Percentiles rank a stretch among this genome's conserved stretches.
These are phyloP conservation scores for Tillandsia fasciculata DNA, from an alignment of 176 grass and related monocot genomes.

Conservation along the genomic window DNA sequence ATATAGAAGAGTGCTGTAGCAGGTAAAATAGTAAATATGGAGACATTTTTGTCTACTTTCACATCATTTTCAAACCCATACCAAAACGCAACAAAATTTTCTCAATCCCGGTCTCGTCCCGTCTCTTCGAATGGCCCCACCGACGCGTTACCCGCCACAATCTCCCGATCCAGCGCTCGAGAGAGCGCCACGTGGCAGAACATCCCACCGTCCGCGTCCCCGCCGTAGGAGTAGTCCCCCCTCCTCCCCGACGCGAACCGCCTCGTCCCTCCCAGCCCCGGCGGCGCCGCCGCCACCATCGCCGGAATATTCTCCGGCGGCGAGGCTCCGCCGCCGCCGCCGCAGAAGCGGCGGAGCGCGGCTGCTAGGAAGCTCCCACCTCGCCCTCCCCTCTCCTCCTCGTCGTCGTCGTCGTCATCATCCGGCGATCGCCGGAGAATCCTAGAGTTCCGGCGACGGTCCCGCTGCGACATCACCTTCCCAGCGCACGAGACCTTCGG, in stretches of 20 bases:
- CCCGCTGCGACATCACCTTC: conserved; percentile 57
- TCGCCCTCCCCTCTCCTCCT: conserved; percentile 20
- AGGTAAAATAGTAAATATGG: too few species aligned
- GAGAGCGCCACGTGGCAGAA: conserved; percentile 24
- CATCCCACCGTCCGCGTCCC: conserved; percentile 12
- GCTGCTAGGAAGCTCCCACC: conserved; percentile 24
- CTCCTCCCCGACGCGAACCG: conserved; percentile 57
- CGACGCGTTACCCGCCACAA: not conserved
- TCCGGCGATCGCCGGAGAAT: conserved; percentile 2
- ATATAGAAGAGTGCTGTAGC: too few species aligned
- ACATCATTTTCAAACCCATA: too few species aligned
- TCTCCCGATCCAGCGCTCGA: conserved; percentile 23
- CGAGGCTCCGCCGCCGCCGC: conserved; percentile 15
- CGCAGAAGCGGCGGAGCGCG: conserved; percentile 17
- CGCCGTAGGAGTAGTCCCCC: conserved; percentile 32
- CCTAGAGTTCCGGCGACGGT: conserved; percentile 12
- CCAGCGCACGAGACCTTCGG: conserved; percentile 94
- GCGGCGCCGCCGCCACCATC: not conserved
- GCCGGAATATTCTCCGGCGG: not conserved
- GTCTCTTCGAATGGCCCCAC: conserved; percentile 4
- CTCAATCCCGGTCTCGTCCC: not conserved
- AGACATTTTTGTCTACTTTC: too few species aligned
- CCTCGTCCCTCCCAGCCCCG: conserved; percentile 44
- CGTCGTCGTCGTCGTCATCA: not conserved
- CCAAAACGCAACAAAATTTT: too few species aligned